A percentile compares a stretch with the other conserved stretches of the same genome.
These are phyloP conservation scores for Sugiyamaella boreocaroliniensis DNA, from an alignment of 805 yeast genomes.

Conservation along the genomic window DNA sequence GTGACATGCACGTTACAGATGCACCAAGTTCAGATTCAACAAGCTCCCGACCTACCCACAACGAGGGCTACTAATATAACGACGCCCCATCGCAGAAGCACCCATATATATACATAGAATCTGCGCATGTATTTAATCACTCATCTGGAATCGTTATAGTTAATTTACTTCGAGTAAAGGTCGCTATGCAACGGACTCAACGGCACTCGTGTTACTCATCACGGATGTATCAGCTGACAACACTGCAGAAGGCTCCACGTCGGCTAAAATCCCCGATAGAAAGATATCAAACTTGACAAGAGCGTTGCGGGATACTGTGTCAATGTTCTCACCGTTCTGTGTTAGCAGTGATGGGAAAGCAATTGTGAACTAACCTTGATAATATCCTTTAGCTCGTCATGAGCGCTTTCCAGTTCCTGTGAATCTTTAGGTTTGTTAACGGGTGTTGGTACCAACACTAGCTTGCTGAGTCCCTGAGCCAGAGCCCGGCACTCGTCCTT, in stretches of 20 bases:
- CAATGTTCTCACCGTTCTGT: background rate
- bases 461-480: conserved; percentile 43
- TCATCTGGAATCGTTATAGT: background rate
- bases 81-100: background rate
- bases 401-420: background rate
- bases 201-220: background rate
- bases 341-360: background rate
- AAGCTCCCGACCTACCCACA: background rate
- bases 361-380: background rate
- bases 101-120: background rate
- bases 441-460: conserved; percentile 23
- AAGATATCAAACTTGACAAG: background rate
- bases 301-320: background rate
- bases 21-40: background rate
- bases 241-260: background rate
- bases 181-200: background rate
- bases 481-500: conserved; percentile 51
- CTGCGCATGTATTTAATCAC: background rate
- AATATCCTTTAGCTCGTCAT: background rate
- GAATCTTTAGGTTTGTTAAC: background rate
- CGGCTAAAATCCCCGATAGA: background rate
- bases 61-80: background rate
- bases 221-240: background rate
- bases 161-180: too few species aligned
- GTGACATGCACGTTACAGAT: conserved; percentile 28